A percentile compares a stretch with the other conserved stretches of the same genome.
These are phyloP conservation scores for Annulohypoxylon bovei DNA, from an alignment of 495 filamentous ascomycete species.

Conservation along the genomic window DNA sequence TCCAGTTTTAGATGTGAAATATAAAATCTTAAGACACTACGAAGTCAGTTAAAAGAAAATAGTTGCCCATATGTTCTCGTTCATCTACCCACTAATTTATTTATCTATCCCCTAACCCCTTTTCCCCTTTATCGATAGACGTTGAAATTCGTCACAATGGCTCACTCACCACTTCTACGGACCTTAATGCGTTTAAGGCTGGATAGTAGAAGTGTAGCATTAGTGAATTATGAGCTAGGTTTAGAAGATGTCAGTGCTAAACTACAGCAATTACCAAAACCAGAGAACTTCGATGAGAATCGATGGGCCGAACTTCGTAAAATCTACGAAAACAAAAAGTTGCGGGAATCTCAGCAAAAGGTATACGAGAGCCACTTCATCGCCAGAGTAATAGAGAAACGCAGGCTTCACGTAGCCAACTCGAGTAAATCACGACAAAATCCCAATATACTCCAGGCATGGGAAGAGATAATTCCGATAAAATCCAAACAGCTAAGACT, in stretches of 20 bases:
- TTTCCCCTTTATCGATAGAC: neutral
- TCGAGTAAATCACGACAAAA: neutral
- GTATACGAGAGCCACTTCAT: slow-evolving; percentile 6
- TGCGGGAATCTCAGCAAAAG: neutral
- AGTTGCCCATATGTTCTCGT: neutral
- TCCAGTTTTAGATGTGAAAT: neutral
- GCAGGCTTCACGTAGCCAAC: neutral
- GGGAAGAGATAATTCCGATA: neutral
- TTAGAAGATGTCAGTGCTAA: slow-evolving; percentile 23
- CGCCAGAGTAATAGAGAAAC: neutral
- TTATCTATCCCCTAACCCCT: neutral
- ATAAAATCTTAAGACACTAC: neutral
- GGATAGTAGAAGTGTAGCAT: slow-evolving; percentile 24
- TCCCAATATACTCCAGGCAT: neutral
- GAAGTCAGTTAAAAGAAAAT: neutral
- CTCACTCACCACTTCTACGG: slow-evolving; percentile 35
- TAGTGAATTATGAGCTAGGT: slow-evolving; percentile 36
- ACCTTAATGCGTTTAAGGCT: slow-evolving; percentile 24
- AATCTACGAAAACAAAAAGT: slow-evolving; percentile 23
- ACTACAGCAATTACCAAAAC: slow-evolving; percentile 12
- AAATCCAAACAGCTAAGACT: neutral
- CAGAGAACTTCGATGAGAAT: slow-evolving; percentile 18
- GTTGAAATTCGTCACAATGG: slow-evolving; percentile 11
- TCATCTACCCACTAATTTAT: neutral
- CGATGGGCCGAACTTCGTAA: slow-evolving; percentile 33